Percentiles rank a stretch among this genome's conserved stretches.
Conservation (phyloP, 305 asterid species). For the Ajuga reptans region DNA sequence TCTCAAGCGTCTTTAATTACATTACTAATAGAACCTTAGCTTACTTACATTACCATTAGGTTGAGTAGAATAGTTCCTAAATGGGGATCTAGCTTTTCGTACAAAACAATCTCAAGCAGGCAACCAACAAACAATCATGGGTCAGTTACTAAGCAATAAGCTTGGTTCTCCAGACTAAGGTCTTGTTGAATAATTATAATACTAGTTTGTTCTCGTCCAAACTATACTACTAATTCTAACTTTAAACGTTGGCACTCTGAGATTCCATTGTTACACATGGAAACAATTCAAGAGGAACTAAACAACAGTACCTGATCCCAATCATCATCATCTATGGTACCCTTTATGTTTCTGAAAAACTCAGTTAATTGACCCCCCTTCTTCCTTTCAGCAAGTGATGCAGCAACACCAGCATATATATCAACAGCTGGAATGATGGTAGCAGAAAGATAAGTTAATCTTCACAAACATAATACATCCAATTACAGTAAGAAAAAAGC, state of each 20-base stretch:
- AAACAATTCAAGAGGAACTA: constrained; percentile 9
- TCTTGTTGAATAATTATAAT: background rate
- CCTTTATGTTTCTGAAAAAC: constrained; percentile 87
- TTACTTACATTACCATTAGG: background rate
- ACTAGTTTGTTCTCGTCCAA: background rate
- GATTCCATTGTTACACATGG: background rate
- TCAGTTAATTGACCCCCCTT: constrained; percentile 93
- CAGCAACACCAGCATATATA: constrained; percentile 94
- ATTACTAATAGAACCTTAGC: background rate
- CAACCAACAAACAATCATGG: background rate
- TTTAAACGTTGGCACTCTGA: constrained; percentile 3
- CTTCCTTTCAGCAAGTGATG: constrained; percentile 96
- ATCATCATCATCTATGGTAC: constrained; percentile 90
- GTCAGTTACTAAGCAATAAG: background rate
- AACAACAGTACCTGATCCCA: constrained; percentile 77
- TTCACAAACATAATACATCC: constrained; percentile 6
- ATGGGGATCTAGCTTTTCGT: background rate
- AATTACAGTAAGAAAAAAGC: constrained; percentile 9
- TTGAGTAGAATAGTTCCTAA: constrained; percentile 4
- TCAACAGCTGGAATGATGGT: constrained; percentile 63
- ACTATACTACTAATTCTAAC: background rate
- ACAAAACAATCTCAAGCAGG: background rate
- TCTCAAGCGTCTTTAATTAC: background rate
- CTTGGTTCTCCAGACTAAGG: background rate
- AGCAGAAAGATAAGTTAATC: constrained; percentile 21